Base-by-base conservation (phyloP, 495 filamentous ascomycete genomes). In the Xylaria intraflava region DNA sequence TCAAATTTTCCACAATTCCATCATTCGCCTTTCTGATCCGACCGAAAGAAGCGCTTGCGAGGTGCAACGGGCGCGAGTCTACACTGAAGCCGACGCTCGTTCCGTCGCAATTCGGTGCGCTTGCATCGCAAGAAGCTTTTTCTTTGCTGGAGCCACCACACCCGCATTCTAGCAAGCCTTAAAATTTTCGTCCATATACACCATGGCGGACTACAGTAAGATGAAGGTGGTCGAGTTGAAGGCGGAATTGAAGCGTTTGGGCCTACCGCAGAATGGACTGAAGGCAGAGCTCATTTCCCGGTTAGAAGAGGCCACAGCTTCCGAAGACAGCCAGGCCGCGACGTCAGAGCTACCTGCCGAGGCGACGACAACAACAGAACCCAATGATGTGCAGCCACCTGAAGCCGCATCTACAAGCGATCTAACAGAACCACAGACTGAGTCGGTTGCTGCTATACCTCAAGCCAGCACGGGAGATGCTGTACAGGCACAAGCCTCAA, bases 211-310 rank as follows among this genome's bases (percentile, higher is more conserved):
- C 58, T 83, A 74, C 65, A 74, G 67, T 43, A 77, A 72, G 47
- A 64, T 83, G 45, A 85, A 79, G 58, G 82, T 85, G 29, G 67
- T 77, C 10, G 80, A 85, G 58, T 69, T 85, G 14, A 77, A 76
- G 49, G 72, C 70, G 20, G 78, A 83, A 63, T 67, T 85, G 16
- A 84, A 80, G 65, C 70, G 68, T 29, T 73, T 81, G 16, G 76
- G 77, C 2, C 65, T 84, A 5, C 65, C 78, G 0, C 72, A 75
- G 29, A 70, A 72, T 14, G 82, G 82, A 9, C 69, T 81, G 40
- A 85, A 85, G 59, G 72, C 77, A 9, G 73, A 73, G 7, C 72
- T 85, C 11, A 70, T 85, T 23, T 74, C 78, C 9, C 73, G 82
- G 19, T 62, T 84, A 46, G 67, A 71, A 50, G 51, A 53, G 22